Percentiles rank a stretch among this genome's conserved stretches.
Conservation (phyloP, 495 filamentous ascomycete genomes). For the Penicillium angulare region DNA sequence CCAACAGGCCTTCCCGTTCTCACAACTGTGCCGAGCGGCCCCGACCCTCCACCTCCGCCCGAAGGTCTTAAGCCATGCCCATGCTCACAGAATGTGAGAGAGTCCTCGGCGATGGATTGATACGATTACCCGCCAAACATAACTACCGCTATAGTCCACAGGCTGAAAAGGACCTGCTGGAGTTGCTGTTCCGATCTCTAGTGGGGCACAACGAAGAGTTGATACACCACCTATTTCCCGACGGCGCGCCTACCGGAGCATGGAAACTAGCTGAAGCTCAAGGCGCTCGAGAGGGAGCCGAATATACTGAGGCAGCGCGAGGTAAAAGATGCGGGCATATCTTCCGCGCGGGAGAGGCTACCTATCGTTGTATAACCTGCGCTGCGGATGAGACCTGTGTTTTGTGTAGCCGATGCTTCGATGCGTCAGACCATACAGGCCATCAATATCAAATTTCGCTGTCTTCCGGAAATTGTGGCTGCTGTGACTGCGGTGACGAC, state of each 20-base stretch:
- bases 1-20: slow-evolving; percentile 16
- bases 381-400: slow-evolving; percentile 84
- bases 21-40: slow-evolving; percentile 8
- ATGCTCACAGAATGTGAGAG: slow-evolving; percentile 72
- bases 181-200: slow-evolving; percentile 82
- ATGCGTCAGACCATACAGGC: slow-evolving; percentile 90
- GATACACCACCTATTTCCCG: slow-evolving; percentile 74
- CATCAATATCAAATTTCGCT: slow-evolving; percentile 85
- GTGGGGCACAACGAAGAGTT: slow-evolving; percentile 69
- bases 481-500: slow-evolving; percentile 93
- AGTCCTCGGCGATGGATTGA: slow-evolving; percentile 72
- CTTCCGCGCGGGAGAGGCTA: slow-evolving; percentile 86
- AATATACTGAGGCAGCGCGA: slow-evolving; percentile 88
- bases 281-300: slow-evolving; percentile 87
- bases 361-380: slow-evolving; percentile 92
- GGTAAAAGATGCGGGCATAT: slow-evolving; percentile 98
- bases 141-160: slow-evolving; percentile 68
- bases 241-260: slow-evolving; percentile 58
- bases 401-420: slow-evolving; percentile 87
- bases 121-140: slow-evolving; percentile 66
- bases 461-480: slow-evolving; percentile 87
- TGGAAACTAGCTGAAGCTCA: slow-evolving; percentile 84
- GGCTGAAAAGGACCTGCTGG: slow-evolving; percentile 67
- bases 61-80: slow-evolving; percentile 25
- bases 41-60: slow-evolving; percentile 4